Conservation (phyloP, 257 asterid genomes). For the Catharanthus roseus region DNA sequence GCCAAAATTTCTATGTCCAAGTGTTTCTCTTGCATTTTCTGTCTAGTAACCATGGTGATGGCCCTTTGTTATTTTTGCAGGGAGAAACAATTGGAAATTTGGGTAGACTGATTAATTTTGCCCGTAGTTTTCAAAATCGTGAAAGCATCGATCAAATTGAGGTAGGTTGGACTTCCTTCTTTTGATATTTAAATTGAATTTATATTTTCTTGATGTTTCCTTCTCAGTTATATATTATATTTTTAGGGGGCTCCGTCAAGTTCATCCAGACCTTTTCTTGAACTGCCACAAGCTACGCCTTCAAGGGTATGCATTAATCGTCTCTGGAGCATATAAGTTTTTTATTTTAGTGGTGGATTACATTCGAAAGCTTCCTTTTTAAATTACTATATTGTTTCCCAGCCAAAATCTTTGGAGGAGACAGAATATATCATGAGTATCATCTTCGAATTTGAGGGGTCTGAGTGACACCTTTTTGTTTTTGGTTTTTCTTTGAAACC, state of each 20-base stretch:
- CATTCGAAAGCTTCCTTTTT: slow-evolving; percentile 9
- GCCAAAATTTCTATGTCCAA: slow-evolving; percentile 1
- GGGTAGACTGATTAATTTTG: slow-evolving; percentile 48
- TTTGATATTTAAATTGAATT: slow-evolving; percentile 2
- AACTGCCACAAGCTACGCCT: slow-evolving; percentile 51
- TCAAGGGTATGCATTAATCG: slow-evolving; percentile 48
- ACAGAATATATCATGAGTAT: background rate
- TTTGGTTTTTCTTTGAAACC: background rate
- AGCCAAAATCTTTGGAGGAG: background rate
- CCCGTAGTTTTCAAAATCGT: slow-evolving; percentile 35
- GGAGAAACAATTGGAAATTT: slow-evolving; percentile 50
- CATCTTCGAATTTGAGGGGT: background rate
- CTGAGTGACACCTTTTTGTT: background rate
- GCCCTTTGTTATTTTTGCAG: slow-evolving; percentile 32
- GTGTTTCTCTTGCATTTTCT: slow-evolving; percentile 3
- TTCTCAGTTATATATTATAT: slow-evolving; percentile 15
- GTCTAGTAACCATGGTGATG: slow-evolving; percentile 10
- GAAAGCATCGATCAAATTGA: slow-evolving; percentile 47
- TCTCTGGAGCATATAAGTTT: background rate
- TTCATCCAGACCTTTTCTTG: slow-evolving; percentile 54
- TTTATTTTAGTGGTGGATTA: background rate
- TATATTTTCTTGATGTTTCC: slow-evolving; percentile 1
- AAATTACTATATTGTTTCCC: background rate
- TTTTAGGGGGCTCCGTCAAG: slow-evolving; percentile 52
- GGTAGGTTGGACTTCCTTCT: slow-evolving; percentile 39